These are phyloP conservation scores for Diaporthe nobilis DNA, from an alignment of 2,329 filamentous ascomycete genomes.

Conservation along the genomic window DNA sequence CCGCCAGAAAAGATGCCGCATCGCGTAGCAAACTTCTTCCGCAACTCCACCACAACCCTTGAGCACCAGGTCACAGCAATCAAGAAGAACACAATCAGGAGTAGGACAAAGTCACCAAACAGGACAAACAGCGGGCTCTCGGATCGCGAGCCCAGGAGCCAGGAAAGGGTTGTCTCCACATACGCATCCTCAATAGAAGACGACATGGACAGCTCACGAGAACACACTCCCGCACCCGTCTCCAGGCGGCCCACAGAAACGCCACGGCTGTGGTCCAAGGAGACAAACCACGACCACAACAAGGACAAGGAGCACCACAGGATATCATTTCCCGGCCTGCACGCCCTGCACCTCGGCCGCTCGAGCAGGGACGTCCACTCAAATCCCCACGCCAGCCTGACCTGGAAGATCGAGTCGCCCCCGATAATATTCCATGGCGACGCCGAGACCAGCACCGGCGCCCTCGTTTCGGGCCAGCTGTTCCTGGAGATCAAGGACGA, in stretches of 20 bases:
- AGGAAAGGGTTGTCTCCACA: constrained; percentile 51
- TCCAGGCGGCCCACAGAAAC: constrained; percentile 45
- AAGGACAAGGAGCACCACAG: constrained; percentile 50
- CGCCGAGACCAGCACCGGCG: constrained; percentile 82
- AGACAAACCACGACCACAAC: constrained; percentile 33
- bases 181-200: constrained; percentile 56
- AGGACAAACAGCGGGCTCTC: constrained; percentile 42
- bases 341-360: constrained; percentile 59
- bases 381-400: constrained; percentile 59
- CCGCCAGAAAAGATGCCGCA: constrained; percentile 63
- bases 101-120: constrained; percentile 51
- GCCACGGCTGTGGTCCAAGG: constrained; percentile 37
- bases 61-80: constrained; percentile 66
- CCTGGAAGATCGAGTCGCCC: constrained; percentile 83
- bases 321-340: constrained; percentile 57
- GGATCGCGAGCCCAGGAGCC: constrained; percentile 48
- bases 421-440: constrained; percentile 87
- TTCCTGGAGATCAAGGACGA: constrained; percentile 80
- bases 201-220: constrained; percentile 48
- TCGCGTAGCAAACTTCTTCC: constrained; percentile 70
- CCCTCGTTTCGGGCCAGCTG: constrained; percentile 87
- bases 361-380: constrained; percentile 57
- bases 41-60: constrained; percentile 61
- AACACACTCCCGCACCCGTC: constrained; percentile 44
- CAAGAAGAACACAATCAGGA: constrained; percentile 56